A percentile compares a stretch with the other conserved stretches of the same genome.
These are phyloP conservation scores for Diaporthe velutina DNA, from an alignment of 2,329 filamentous ascomycete genomes.

Conservation along the genomic window DNA sequence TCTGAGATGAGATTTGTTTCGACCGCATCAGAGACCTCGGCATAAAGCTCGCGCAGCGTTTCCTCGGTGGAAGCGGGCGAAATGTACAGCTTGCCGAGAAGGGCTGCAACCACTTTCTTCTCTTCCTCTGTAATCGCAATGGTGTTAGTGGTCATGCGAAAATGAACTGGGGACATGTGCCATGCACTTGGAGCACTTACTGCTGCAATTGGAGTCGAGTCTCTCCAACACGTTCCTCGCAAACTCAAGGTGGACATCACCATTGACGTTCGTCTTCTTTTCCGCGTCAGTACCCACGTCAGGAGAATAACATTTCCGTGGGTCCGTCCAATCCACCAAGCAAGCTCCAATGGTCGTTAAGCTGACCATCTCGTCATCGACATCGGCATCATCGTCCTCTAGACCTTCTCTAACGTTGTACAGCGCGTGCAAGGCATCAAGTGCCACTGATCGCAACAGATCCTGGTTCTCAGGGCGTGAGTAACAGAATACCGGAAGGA, in stretches of 20 bases:
- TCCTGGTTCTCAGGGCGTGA: conserved; percentile 85
- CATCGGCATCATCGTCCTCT: conserved; percentile 81
- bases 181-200: conserved; percentile 63
- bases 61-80: conserved; percentile 73
- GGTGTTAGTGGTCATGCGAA: conserved; percentile 10
- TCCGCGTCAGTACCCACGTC: conserved; percentile 65
- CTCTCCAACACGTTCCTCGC: conserved; percentile 83
- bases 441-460: conserved; percentile 80
- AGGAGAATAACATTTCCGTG: conserved; percentile 78
- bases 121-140: conserved; percentile 76
- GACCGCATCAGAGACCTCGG: conserved; percentile 71
- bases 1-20: conserved; percentile 72
- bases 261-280: conserved; percentile 73
- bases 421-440: conserved; percentile 81
- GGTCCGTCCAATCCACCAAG: conserved; percentile 95
- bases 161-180: background rate
- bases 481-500: conserved; percentile 94
- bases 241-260: conserved; percentile 84
- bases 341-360: conserved; percentile 84
- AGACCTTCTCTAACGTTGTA: conserved; percentile 78
- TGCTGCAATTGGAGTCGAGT: conserved; percentile 74
- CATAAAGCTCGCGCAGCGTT: conserved; percentile 69
- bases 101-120: conserved; percentile 81
- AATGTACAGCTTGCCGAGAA: conserved; percentile 87
- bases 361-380: conserved; percentile 83